Evolutionary conservation across 2,329 filamentous ascomycete species (phyloP).

Genomic region (Nemania sp.): DNA sequence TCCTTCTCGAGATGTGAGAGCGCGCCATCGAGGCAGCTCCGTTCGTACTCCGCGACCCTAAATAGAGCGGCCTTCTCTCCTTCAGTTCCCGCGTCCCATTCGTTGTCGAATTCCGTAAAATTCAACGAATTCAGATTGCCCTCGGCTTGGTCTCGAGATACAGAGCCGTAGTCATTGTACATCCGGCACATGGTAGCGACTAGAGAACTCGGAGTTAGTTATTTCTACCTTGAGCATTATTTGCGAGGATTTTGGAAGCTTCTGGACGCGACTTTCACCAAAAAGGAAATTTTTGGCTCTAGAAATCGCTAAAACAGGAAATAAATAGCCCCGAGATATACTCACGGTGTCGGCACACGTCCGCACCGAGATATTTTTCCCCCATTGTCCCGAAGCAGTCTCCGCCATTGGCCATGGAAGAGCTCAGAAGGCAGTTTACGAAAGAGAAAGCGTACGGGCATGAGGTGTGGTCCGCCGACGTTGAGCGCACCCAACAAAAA

Average conservation of each 20-base stretch:
- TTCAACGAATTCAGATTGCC: conserved; percentile 10
- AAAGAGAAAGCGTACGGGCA: conserved; percentile 5
- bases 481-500: conserved; percentile 11
- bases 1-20: background rate
- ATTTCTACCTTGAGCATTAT: no score
- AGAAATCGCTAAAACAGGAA: no score
- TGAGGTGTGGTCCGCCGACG: conserved; percentile 1
- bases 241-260: no score
- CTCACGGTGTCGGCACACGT: conserved; percentile 6
- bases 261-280: no score
- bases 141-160: conserved; percentile 2
- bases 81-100: background rate
- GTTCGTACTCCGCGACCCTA: background rate
- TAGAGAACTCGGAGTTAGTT: no score
- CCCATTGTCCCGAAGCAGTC: background rate
- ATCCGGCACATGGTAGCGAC: conserved; percentile 13
- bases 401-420: background rate
- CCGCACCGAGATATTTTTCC: conserved; percentile 1
- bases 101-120: conserved; percentile 14
- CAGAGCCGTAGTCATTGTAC: conserved; percentile 27
- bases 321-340: no score
- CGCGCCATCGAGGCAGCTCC: background rate
- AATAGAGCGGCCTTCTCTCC: no score
- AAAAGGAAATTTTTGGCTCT: no score
- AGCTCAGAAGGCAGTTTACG: conserved; percentile 10